phyloP scores from a whole-genome alignment of 148 eudicot species.

The Rhododendron williamsianum region DNA sequence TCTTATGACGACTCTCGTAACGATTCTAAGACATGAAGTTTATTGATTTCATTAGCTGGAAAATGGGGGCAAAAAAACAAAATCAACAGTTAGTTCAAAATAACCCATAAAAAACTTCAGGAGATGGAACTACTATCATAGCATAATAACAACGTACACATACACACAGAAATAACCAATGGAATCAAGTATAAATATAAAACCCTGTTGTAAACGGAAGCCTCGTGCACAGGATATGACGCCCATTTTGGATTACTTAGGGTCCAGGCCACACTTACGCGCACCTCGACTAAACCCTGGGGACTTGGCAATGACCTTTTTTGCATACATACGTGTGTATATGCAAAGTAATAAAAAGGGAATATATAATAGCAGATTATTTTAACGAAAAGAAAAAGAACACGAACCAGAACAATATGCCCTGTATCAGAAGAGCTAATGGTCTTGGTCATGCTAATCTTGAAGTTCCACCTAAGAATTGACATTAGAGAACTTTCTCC shows the following conservation, averaged over 20 bases:
- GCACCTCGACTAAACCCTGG: neutral
- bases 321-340: neutral
- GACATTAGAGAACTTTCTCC: slow-evolving; percentile 58
- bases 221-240: neutral
- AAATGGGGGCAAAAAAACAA: neutral
- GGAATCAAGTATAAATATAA: neutral
- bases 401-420: slow-evolving; percentile 71
- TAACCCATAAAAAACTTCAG: neutral
- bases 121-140: neutral
- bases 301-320: neutral
- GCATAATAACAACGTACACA: neutral
- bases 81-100: neutral
- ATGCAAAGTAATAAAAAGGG: neutral
- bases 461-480: slow-evolving; percentile 82
- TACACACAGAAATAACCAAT: neutral
- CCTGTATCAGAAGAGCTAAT: slow-evolving; percentile 68
- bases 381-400: slow-evolving; percentile 2
- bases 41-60: slow-evolving; percentile 4
- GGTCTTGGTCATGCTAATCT: slow-evolving; percentile 73
- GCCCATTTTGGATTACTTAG: neutral
- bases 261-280: neutral
- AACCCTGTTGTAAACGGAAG: neutral
- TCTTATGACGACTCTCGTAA: neutral
- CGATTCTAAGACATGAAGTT: neutral
- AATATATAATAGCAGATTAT: neutral